Evolutionary conservation across 139 green algal genomes (phyloP).

Genomic region (Asterochloris erici): DNA sequence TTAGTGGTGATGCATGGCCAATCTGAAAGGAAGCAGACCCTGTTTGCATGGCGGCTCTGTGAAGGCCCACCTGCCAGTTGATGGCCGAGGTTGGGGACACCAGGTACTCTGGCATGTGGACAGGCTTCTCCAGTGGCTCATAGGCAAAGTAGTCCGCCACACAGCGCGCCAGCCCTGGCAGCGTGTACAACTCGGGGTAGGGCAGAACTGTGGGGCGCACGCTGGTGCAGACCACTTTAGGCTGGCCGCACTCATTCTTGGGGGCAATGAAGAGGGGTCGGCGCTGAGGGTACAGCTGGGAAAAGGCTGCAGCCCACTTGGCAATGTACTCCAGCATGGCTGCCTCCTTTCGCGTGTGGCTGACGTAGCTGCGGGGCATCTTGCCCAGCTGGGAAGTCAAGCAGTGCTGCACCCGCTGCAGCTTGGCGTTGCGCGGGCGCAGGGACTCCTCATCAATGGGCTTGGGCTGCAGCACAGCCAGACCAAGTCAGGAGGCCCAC

Average conservation of each 20-base stretch:
- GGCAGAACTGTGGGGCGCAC: conserved; percentile 55
- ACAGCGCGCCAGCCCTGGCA: conserved; percentile 64
- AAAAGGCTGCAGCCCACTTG: conserved; percentile 41
- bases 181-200: conserved; percentile 64
- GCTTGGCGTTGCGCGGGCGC: conserved; percentile 62
- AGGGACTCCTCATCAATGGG: conserved; percentile 39
- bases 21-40: too few species aligned
- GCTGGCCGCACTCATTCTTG: conserved; percentile 75
- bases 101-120: conserved; percentile 64
- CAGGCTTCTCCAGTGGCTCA: conserved; percentile 71
- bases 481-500: not conserved
- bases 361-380: conserved; percentile 6
- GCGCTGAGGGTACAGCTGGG: conserved; percentile 68
- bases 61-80: conserved; percentile 45
- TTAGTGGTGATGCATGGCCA: not conserved
- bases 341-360: conserved; percentile 14
- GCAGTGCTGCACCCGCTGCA: conserved; percentile 30
- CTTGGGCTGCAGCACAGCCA: conserved; percentile 1
- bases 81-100: conserved; percentile 64
- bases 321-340: conserved; percentile 20
- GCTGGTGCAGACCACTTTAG: conserved; percentile 82
- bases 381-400: conserved; percentile 18
- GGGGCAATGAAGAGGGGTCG: conserved; percentile 64
- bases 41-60: not conserved
- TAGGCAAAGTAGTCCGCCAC: conserved; percentile 76